A percentile compares a stretch with the other conserved stretches of the same genome.
These are phyloP conservation scores for Thraustochytrium striatum DNA, from an alignment of 352 stramenopile genomes.

Conservation along the genomic window DNA sequence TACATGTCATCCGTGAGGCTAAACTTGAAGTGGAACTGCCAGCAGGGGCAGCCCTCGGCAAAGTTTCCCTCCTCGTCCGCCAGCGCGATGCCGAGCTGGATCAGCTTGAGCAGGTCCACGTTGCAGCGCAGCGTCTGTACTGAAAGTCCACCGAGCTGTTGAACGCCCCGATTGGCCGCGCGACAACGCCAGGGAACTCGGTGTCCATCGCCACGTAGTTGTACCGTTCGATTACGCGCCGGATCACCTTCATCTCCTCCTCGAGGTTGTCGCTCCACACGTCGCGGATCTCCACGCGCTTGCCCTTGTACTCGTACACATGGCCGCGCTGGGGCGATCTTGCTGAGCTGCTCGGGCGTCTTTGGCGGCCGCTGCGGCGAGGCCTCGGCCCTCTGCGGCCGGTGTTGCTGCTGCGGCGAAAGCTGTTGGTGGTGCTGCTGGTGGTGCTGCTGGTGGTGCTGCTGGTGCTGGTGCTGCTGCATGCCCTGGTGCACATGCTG, in stretches of 20 bases:
- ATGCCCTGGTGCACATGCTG: constrained; percentile 7
- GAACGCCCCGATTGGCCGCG: constrained; percentile 91
- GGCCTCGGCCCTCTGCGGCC: background rate
- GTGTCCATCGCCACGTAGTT: constrained; percentile 99
- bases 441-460: background rate
- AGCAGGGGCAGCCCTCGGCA: constrained; percentile 89
- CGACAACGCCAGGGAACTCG: constrained; percentile 97
- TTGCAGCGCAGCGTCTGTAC: constrained; percentile 97
- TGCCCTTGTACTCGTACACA: constrained; percentile 49
- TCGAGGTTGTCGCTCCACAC: constrained; percentile 88
- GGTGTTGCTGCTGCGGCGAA: constrained; percentile 26
- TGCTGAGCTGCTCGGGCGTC: background rate
- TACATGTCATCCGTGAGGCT: constrained; percentile 97
- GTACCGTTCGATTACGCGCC: constrained; percentile 88
- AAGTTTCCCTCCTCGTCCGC: constrained; percentile 91
- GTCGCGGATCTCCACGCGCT: constrained; percentile 81
- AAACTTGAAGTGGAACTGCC: constrained; percentile 99
- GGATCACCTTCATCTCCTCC: constrained; percentile 89
- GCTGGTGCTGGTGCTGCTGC: constrained; percentile 24
- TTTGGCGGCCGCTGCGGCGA: background rate
- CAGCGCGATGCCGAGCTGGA: constrained; percentile 95
- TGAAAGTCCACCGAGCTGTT: constrained; percentile 91
- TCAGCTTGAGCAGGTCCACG: constrained; percentile 97
- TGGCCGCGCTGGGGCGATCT: constrained; percentile 27
- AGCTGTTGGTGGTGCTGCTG: constrained; percentile 19